Percentiles rank a stretch among this genome's conserved stretches.
These are phyloP conservation scores for Barbatosphaeria neglecta DNA, from an alignment of 495 filamentous ascomycete species.

Conservation along the genomic window DNA sequence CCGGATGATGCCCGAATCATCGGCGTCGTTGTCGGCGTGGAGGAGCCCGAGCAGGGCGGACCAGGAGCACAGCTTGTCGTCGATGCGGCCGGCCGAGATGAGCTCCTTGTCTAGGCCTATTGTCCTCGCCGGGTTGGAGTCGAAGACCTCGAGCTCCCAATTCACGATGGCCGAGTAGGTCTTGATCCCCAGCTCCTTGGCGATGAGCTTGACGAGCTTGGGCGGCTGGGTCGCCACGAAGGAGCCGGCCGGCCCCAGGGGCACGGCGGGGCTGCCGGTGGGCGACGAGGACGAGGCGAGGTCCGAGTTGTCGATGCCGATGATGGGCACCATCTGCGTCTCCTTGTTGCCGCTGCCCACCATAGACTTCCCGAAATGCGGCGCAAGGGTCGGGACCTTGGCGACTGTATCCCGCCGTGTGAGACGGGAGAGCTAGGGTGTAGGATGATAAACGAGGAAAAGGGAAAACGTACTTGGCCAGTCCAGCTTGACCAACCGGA, in stretches of 20 bases:
- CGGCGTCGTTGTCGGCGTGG: conserved; percentile 42
- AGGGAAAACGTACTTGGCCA: conserved; percentile 52
- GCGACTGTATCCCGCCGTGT: conserved; percentile 45
- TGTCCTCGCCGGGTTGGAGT: conserved; percentile 72
- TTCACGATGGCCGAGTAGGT: conserved; percentile 67
- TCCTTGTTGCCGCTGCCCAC: conserved; percentile 73
- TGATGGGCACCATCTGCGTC: conserved; percentile 88
- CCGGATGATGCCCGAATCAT: conserved; percentile 54
- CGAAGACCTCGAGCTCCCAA: conserved; percentile 97
- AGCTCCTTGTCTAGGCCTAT: conserved; percentile 87
- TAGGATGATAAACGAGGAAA: neutral
- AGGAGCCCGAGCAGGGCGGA: conserved; percentile 80
- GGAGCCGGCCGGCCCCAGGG: conserved; percentile 38
- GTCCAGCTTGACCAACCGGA: conserved; percentile 75
- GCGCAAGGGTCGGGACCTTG: conserved; percentile 81
- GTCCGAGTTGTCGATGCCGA: conserved; percentile 73
- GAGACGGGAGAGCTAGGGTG: neutral
- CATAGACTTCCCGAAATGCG: conserved; percentile 79
- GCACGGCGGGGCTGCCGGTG: conserved; percentile 16
- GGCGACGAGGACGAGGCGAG: conserved; percentile 20
- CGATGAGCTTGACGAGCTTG: conserved; percentile 73
- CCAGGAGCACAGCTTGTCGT: conserved; percentile 95
- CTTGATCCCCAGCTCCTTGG: conserved; percentile 55
- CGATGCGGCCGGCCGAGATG: conserved; percentile 89
- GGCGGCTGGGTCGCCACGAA: conserved; percentile 75